Conservation (phyloP, 495 filamentous ascomycete species). For the Glarea lozoyensis region DNA sequence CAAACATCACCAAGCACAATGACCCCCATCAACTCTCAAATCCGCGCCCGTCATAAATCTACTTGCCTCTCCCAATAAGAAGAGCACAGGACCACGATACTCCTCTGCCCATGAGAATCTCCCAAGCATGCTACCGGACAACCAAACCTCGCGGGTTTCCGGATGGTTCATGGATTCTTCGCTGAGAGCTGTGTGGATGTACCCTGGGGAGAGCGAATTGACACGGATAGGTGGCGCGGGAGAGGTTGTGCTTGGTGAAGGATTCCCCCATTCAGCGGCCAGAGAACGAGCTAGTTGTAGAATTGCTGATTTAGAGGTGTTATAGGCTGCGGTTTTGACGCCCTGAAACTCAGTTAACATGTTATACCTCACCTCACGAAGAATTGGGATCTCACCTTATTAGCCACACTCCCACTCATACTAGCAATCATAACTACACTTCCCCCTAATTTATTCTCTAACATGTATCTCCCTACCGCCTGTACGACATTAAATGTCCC, state of each 20-base stretch:
- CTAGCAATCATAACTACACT: conserved; percentile 65
- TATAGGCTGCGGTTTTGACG: conserved; percentile 62
- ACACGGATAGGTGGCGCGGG: too few species aligned
- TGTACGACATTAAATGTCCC: conserved; percentile 70
- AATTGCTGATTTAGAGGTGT: conserved; percentile 77
- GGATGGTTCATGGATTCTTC: conserved; percentile 70
- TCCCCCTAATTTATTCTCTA: conserved; percentile 60
- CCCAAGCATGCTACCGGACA: conserved; percentile 81
- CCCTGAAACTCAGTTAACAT: too few species aligned
- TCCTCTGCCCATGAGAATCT: conserved; percentile 72
- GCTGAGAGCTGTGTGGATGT: conserved; percentile 90
- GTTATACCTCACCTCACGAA: too few species aligned
- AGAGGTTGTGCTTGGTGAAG: too few species aligned
- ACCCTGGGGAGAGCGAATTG: conserved; percentile 88
- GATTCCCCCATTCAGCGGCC: conserved; percentile 84
- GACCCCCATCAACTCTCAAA: conserved; percentile 71
- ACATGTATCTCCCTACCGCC: conserved; percentile 66
- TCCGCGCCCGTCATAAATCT: conserved; percentile 83
- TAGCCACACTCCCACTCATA: conserved; percentile 67
- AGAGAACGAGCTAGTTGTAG: conserved; percentile 77
- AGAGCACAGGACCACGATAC: conserved; percentile 70
- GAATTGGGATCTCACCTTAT: too few species aligned
- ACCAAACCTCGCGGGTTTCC: conserved; percentile 70
- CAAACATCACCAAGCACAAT: conserved; percentile 26
- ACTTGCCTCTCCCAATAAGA: conserved; percentile 79